These are phyloP conservation scores for Retiboletus flavoniger DNA, from an alignment of 1,284 basidiomycete genomes.

Conservation along the genomic window DNA sequence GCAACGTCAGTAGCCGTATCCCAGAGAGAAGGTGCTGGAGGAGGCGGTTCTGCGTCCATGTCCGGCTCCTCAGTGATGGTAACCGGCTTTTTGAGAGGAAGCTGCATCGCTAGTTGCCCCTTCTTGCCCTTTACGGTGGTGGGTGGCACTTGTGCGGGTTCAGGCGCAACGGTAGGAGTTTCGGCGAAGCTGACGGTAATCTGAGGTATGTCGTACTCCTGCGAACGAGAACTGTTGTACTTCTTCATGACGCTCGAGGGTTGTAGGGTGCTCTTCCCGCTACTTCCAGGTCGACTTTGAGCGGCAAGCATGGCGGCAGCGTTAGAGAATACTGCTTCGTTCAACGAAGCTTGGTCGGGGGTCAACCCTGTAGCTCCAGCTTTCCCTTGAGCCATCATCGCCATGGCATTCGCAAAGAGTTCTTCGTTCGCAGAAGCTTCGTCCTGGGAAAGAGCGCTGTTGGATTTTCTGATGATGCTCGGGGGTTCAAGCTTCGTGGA, in stretches of 20 bases:
- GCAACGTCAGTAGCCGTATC: slow-evolving; percentile 11
- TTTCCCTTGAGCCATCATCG: slow-evolving; percentile 23
- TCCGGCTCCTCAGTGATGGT: slow-evolving; percentile 18
- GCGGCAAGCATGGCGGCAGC: slow-evolving; percentile 19
- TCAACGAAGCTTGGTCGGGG: slow-evolving; percentile 21
- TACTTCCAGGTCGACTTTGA: slow-evolving; percentile 12
- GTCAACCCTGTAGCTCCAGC: slow-evolving; percentile 8
- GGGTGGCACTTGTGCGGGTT: slow-evolving; percentile 9
- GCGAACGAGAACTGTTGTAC: slow-evolving; percentile 25
- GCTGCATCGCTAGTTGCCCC: slow-evolving; percentile 18
- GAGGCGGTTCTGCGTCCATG: slow-evolving; percentile 26
- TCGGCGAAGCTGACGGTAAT: slow-evolving; percentile 29
- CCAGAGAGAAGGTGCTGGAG: slow-evolving; percentile 19
- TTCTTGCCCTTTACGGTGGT: slow-evolving; percentile 24
- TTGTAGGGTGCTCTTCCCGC: slow-evolving; percentile 11
- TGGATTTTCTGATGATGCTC: slow-evolving; percentile 24
- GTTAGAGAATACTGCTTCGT: slow-evolving; percentile 28
- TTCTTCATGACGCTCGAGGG: slow-evolving; percentile 29
- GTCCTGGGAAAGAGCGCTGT: slow-evolving; percentile 28
- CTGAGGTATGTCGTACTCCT: slow-evolving; percentile 29
- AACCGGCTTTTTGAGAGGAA: slow-evolving; percentile 13
- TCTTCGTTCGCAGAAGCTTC: slow-evolving; percentile 28
- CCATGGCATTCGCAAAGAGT: slow-evolving; percentile 27
- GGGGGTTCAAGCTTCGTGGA: slow-evolving; percentile 25
- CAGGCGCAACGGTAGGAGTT: neutral